Evolutionary conservation across 257 asterid genomes (phyloP).

Genomic region (Striga asiatica): DNA sequence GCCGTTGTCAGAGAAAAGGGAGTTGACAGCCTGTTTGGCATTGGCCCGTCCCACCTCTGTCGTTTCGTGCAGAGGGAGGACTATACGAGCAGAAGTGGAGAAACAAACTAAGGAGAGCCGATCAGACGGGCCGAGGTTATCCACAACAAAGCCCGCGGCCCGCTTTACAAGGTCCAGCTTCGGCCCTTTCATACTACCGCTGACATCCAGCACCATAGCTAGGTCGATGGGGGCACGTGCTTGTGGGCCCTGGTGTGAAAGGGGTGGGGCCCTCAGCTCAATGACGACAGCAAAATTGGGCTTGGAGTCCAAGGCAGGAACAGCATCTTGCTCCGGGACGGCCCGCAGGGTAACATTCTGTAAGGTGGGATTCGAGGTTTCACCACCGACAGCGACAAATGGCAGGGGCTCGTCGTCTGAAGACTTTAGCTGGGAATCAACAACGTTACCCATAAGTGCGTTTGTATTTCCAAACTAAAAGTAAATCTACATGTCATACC

Average conservation of each 20-base stretch:
- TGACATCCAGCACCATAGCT: background rate
- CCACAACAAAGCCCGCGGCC: background rate
- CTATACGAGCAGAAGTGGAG: background rate
- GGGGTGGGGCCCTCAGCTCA: background rate
- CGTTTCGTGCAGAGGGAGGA: background rate
- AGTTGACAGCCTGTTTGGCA: constrained; percentile 14
- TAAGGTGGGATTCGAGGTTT: too few species aligned
- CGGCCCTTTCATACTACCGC: background rate
- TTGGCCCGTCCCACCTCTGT: background rate
- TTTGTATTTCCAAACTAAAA: too few species aligned
- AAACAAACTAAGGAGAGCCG: background rate
- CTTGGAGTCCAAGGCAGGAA: background rate
- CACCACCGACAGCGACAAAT: too few species aligned
- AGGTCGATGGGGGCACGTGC: background rate
- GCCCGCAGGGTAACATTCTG: background rate
- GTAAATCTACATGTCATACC: too few species aligned
- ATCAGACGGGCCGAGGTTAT: background rate
- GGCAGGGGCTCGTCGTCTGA: background rate
- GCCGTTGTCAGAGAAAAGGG: background rate
- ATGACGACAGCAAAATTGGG: background rate
- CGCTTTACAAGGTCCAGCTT: background rate
- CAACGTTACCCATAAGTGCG: too few species aligned
- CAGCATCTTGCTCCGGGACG: background rate
- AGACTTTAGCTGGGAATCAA: too few species aligned
- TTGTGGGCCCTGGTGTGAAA: background rate